A percentile compares a stretch with the other conserved stretches of the same genome.
Conservation (phyloP, 345 rosid species). For the Syzygium jambos region DNA sequence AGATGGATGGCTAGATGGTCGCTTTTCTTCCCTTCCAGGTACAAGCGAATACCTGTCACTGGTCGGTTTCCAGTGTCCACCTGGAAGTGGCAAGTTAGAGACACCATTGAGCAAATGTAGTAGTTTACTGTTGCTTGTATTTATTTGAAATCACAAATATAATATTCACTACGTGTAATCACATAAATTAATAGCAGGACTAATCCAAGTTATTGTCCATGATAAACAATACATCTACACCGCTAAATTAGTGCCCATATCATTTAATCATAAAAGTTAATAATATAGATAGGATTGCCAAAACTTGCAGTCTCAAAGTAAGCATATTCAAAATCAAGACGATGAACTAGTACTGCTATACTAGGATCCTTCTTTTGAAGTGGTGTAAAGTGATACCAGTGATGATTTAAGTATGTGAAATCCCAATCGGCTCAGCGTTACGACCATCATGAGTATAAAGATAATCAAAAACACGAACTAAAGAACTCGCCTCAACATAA, state of each 20-base stretch:
- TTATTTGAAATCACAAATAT: background rate
- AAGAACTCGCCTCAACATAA: background rate
- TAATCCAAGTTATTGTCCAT: background rate
- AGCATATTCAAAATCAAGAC: background rate
- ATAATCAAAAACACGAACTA: background rate
- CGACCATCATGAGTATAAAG: background rate
- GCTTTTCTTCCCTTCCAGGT: slow-evolving; percentile 85
- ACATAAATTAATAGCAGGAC: background rate
- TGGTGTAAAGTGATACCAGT: background rate
- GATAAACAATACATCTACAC: background rate
- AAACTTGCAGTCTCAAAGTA: background rate
- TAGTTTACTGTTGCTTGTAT: background rate
- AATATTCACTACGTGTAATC: background rate
- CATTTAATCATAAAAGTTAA: background rate
- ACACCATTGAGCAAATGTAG: background rate
- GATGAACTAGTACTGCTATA: background rate
- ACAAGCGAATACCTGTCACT: slow-evolving; percentile 82
- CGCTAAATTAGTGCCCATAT: background rate
- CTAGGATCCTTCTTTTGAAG: background rate
- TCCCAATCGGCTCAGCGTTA: background rate
- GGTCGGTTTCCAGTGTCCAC: slow-evolving; percentile 78
- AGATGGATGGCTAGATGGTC: slow-evolving; percentile 86
- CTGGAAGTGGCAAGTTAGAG: slow-evolving; percentile 17
- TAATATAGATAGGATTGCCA: background rate
- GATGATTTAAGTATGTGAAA: background rate